These are phyloP conservation scores for Schrenkiella parvula DNA, from an alignment of 345 rosid species.

Conservation along the genomic window DNA sequence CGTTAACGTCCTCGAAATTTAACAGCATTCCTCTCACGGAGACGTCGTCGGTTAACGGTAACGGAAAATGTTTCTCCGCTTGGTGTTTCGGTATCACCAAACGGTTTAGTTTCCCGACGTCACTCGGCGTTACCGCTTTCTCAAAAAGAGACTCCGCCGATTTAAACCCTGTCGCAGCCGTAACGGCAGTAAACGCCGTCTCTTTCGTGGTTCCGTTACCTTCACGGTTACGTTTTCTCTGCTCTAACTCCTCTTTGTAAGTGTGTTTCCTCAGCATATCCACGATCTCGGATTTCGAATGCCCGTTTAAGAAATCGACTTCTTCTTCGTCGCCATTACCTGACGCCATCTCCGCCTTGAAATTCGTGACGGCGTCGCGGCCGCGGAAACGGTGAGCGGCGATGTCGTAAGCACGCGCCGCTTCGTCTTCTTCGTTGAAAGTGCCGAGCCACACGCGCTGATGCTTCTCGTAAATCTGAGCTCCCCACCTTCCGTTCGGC, in stretches of 20 bases:
- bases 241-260: conserved; percentile 66
- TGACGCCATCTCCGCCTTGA: conserved; percentile 32
- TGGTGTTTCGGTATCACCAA: conserved; percentile 92
- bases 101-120: conserved; percentile 92
- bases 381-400: conserved; percentile 87
- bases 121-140: conserved; percentile 87
- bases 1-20: conserved; percentile 62
- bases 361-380: conserved; percentile 75
- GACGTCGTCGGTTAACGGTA: conserved; percentile 31
- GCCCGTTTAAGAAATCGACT: conserved; percentile 52
- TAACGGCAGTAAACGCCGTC: conserved; percentile 26
- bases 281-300: conserved; percentile 80
- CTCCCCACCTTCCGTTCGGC: conserved; percentile 97
- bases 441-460: conserved; percentile 96
- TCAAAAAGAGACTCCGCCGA: conserved; percentile 74
- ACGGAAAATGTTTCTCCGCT: conserved; percentile 76
- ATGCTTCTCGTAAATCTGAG: conserved; percentile 96
- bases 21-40: conserved; percentile 54
- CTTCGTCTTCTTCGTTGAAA: conserved; percentile 72
- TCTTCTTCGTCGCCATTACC: conserved; percentile 36
- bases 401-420: conserved; percentile 80
- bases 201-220: conserved; percentile 12
- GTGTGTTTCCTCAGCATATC: conserved; percentile 93
- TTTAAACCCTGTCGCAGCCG: conserved; percentile 10
- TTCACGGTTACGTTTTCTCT: conserved; percentile 38